Base-by-base conservation (phyloP, 73 alveolate species). In the Chromera velia region DNA sequence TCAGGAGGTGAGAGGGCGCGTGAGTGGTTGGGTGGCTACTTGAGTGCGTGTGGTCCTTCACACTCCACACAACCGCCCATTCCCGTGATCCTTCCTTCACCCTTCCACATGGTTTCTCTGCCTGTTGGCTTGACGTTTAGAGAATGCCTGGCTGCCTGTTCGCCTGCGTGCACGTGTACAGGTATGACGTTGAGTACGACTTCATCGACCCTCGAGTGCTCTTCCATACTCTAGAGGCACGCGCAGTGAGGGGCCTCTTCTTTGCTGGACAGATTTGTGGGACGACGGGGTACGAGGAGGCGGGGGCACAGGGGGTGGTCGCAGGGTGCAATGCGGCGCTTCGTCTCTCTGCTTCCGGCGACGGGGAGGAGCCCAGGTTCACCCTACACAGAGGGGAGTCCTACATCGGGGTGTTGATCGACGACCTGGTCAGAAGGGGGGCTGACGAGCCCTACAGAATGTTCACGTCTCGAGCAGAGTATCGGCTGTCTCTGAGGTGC, bases 241-340 rank as follows among this genome's bases (percentile, higher is more conserved):
- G 74, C 28, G 24, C 71, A 47, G 32, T 88, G 0, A 81, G 80
- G 29, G 67, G 70, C 0, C 78, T 88, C 1, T 88, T 32, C 81
- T 46, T 88, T 40, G 93, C 93, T 0, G 93, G 93, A 9, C 73
- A 88, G 62, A 88, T 88, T 49, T 83, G 84, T 72, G 93, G 93
- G 27, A 88, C 93, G 32, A 88, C 93, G 0, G 93, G 93, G 0
- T 88, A 88, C 78, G 93, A 88, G 71, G 93, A 88, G 64, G 93
- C 93, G 18, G 93, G 90, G 27, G 73, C 88, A 48, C 76, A 88
- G 69, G 93, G 93, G 45, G 45, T 88, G 0, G 67, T 88, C 0
- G 93, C 93, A 0, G 93, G 93, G 18, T 55, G 82, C 27, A 88
- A 88, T 72, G 62, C 70, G 40, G 69, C 87, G 32, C 70, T 78